A percentile compares a stretch with the other conserved stretches of the same genome.
These are phyloP conservation scores for Polytrichum formosum DNA, from an alignment of 225 moss, liverwort and hornwort genomes.

Conservation along the genomic window DNA sequence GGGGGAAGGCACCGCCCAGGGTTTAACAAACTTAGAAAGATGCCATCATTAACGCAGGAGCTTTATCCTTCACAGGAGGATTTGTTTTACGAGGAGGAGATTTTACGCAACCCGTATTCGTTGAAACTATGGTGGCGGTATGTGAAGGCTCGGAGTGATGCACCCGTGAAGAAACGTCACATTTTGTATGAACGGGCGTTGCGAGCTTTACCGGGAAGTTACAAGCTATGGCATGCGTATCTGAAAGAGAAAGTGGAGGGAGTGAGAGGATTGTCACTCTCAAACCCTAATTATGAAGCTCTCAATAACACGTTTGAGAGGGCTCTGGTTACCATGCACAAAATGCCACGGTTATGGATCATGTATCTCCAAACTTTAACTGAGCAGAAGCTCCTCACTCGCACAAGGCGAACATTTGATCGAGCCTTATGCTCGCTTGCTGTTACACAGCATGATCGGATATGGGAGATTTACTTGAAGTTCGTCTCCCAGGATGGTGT, in stretches of 20 bases:
- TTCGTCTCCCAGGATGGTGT: constrained; percentile 87
- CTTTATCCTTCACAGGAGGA: constrained; percentile 87
- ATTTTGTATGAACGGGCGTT: constrained; percentile 79
- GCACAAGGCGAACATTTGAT: constrained; percentile 82
- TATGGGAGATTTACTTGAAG: constrained; percentile 91
- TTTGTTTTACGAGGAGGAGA: constrained; percentile 88
- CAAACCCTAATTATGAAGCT: constrained; percentile 62
- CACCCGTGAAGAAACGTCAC: constrained; percentile 80
- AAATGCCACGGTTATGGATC: constrained; percentile 97
- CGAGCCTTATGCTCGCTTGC: constrained; percentile 85
- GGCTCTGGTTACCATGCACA: constrained; percentile 92
- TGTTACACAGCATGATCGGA: constrained; percentile 92
- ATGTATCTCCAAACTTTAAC: constrained; percentile 71
- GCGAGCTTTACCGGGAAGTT: constrained; percentile 88
- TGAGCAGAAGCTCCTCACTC: constrained; percentile 72
- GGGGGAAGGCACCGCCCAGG: neutral
- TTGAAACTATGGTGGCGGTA: constrained; percentile 97
- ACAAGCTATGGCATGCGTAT: constrained; percentile 92
- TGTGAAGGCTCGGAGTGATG: constrained; percentile 73
- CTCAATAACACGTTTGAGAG: constrained; percentile 88
- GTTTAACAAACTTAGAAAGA: neutral
- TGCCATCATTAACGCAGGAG: constrained; percentile 73
- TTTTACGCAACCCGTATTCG: constrained; percentile 71
- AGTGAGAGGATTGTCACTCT: constrained; percentile 62
- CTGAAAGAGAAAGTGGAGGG: constrained; percentile 86